Percentiles rank a stretch among this genome's conserved stretches.
These are phyloP conservation scores for Pythium folliculosum DNA, from an alignment of 352 stramenopile species.

Conservation along the genomic window DNA sequence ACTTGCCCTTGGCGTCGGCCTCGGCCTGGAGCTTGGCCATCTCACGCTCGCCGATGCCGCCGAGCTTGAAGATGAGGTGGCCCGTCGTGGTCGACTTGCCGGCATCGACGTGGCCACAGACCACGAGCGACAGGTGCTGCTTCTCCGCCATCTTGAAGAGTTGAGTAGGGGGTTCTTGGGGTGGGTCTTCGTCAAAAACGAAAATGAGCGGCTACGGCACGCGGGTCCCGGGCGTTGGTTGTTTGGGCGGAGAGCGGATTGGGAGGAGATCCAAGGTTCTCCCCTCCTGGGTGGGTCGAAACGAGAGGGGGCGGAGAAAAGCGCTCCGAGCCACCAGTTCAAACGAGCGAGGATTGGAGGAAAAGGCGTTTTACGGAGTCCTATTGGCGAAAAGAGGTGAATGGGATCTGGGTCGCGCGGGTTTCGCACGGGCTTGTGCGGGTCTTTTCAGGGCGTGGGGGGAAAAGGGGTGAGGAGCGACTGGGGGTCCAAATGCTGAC, in stretches of 20 bases:
- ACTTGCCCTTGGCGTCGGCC: slow-evolving; percentile 94
- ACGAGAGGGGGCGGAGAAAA: slow-evolving; percentile 15
- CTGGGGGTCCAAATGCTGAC: background rate
- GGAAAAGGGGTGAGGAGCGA: background rate
- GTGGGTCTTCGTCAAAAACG: slow-evolving; percentile 19
- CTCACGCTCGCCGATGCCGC: slow-evolving; percentile 97
- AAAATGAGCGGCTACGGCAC: slow-evolving; percentile 23
- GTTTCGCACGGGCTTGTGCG: background rate
- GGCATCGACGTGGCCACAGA: slow-evolving; percentile 97
- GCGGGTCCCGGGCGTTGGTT: background rate
- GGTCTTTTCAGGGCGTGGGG: background rate
- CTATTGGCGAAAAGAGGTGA: slow-evolving; percentile 15
- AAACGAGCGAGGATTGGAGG: slow-evolving; percentile 2
- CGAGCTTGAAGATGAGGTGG: slow-evolving; percentile 99
- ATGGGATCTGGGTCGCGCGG: background rate
- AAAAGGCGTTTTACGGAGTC: background rate
- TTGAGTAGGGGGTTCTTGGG: slow-evolving; percentile 43
- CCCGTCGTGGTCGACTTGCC: slow-evolving; percentile 99
- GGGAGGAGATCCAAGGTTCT: background rate
- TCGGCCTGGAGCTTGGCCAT: slow-evolving; percentile 99
- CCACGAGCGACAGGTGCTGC: slow-evolving; percentile 87
- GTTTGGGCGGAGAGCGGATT: background rate
- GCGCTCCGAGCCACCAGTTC: slow-evolving; percentile 27
- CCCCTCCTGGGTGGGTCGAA: background rate
- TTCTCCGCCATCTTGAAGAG: slow-evolving; percentile 72